Evolutionary conservation across 306 rosid genomes (phyloP), one percentile per base, ranked within the genome.

Genomic region (Cajanus cajan): DNA sequence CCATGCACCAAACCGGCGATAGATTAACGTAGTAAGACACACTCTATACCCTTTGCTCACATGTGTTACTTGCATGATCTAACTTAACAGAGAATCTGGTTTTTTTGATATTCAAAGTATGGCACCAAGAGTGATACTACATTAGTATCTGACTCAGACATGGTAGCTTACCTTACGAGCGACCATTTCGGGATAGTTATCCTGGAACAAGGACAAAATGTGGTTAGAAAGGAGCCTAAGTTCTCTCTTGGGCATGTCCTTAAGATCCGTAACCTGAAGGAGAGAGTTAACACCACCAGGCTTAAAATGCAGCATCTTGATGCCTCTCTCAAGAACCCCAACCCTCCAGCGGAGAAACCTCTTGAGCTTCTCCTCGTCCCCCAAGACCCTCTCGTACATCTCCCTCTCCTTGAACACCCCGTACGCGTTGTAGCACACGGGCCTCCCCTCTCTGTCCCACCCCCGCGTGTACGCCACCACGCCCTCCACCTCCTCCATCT

Each of bases 161-260:
- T n/a, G n/a, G n/a, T n/a, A n/a, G n/a, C n/a, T n/a, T n/a, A n/a
- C 98, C 96, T 93, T 93, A 0, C 92, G 82, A 62, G 98, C 98
- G 6, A 93, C 98, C 93, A 93, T 73, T 89, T 93, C 98, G 0
- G 98, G 98, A 18, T 93, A 93, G 68, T 93, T 93, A 7, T 93
- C 98, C 76, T 93, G 98, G 68, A 93, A 93, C 43, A 93, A 71
- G 15, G 98, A 93, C 8, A 93, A 90, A 33, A 93, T 93, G 13
- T 91, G 95, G 75, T 93, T 93, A 0, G 98, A 93, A 65, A 91
- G 97, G 1, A 86, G 89, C 21, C 97, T 86, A 18, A 93, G 97
- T 87, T 93, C 97, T 15, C 93, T 87, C 50, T 93, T 93, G 4
- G 98, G 98, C 98, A 93, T 93, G 84, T 93, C 97, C 64, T 91